Percentiles rank a stretch among this genome's conserved stretches.
Conservation (phyloP, 176 grass and related monocot genomes). For the Aechmea fasciata region DNA sequence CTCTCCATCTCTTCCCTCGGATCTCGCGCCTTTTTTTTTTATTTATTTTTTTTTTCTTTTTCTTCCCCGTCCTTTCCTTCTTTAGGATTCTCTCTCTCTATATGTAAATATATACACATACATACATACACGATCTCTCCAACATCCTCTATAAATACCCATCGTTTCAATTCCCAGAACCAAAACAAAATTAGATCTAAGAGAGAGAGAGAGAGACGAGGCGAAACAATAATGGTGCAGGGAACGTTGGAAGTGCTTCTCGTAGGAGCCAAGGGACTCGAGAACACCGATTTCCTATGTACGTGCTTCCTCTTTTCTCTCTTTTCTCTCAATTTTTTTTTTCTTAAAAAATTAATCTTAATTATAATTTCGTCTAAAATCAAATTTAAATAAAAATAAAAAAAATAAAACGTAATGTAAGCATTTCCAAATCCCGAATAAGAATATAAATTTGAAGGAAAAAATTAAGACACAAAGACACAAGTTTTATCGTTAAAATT, state of each 20-base stretch:
- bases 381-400: too few species aligned
- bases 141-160: neutral
- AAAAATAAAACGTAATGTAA: too few species aligned
- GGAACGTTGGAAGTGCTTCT: constrained; percentile 79
- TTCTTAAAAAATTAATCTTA: neutral
- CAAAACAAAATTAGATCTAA: neutral
- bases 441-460: too few species aligned
- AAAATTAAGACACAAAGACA: too few species aligned
- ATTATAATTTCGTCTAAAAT: too few species aligned
- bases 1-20: too few species aligned
- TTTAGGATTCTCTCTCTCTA: constrained; percentile 7
- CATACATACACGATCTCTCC: neutral
- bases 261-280: constrained; percentile 77
- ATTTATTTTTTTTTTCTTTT: neutral
- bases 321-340: neutral
- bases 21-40: too few species aligned
- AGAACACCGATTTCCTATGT: constrained; percentile 80
- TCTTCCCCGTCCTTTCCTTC: neutral
- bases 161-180: neutral
- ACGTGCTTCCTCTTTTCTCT: neutral
- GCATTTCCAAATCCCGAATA: too few species aligned
- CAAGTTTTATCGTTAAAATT: too few species aligned
- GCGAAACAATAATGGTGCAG: constrained; percentile 50
- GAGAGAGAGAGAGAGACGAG: neutral
- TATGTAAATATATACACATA: constrained; percentile 20